Percentiles rank a stretch among this genome's conserved stretches.
Conservation (phyloP, 192 early-diverging fungal genomes). For the Spizellomyces sp. region DNA sequence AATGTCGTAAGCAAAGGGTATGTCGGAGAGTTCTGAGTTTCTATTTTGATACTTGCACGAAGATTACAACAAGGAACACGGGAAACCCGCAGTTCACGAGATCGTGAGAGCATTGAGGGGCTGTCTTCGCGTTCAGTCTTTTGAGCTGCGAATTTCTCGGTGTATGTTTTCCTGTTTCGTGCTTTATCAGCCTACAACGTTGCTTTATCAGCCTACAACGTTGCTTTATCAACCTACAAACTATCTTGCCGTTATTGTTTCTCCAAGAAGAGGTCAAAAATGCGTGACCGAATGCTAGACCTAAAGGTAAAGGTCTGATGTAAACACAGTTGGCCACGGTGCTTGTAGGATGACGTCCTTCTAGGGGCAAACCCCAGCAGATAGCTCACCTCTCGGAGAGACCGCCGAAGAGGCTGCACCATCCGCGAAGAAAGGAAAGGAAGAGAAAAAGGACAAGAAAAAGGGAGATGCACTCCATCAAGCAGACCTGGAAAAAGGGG, state of each 20-base stretch:
- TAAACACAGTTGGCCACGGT: background rate
- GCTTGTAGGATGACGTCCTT: slow-evolving; percentile 1
- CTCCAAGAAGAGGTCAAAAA: background rate
- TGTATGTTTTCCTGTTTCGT: background rate
- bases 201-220: background rate
- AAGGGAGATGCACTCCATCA: background rate
- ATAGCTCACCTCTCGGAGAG: slow-evolving; percentile 7
- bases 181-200: background rate
- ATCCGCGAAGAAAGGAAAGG: slow-evolving; percentile 3
- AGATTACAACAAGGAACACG: too few species aligned
- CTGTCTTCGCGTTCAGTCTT: background rate
- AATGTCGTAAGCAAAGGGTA: too few species aligned
- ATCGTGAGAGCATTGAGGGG: too few species aligned
- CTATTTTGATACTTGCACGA: too few species aligned
- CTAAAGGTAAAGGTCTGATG: slow-evolving; percentile 34
- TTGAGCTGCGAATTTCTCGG: background rate
- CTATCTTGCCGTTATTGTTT: background rate
- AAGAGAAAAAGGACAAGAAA: slow-evolving; percentile 23
- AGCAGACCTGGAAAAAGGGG: background rate
- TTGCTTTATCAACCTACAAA: slow-evolving; percentile 2
- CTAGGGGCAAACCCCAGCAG: slow-evolving; percentile 7
- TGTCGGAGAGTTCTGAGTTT: too few species aligned
- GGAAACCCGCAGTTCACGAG: too few species aligned
- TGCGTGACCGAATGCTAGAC: slow-evolving; percentile 44
- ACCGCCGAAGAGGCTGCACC: slow-evolving; percentile 2